These are phyloP conservation scores for Infundibulicybe gibba DNA, from an alignment of 768 basidiomycete species.

Conservation along the genomic window DNA sequence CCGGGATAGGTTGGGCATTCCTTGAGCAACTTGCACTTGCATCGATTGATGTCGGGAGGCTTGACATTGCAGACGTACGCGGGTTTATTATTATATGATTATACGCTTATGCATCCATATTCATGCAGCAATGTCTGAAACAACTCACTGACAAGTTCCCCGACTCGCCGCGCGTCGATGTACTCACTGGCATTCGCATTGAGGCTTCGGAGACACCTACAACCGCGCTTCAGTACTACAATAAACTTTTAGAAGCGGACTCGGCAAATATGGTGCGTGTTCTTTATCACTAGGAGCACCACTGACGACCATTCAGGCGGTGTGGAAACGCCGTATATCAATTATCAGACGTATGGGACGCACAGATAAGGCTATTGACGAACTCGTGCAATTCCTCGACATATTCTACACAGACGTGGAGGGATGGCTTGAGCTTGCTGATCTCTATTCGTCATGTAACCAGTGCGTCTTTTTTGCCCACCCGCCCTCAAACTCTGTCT, in stretches of 20 bases:
- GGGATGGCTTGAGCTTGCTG: constrained; percentile 84
- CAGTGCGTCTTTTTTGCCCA: constrained; percentile 46
- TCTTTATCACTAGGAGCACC: not conserved
- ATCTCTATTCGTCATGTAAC: constrained; percentile 70
- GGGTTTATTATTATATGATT: not conserved
- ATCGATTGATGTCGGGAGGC: constrained; percentile 68
- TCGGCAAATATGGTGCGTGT: constrained; percentile 66
- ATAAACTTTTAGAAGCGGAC: constrained; percentile 60
- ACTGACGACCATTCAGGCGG: constrained; percentile 34
- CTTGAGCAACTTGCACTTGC: constrained; percentile 80
- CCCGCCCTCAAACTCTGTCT: not conserved
- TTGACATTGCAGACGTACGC: constrained; percentile 74
- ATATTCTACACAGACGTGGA: constrained; percentile 87
- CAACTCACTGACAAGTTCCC: constrained; percentile 67
- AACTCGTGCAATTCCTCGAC: constrained; percentile 73
- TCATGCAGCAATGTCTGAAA: constrained; percentile 54
- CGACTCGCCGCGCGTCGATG: constrained; percentile 74
- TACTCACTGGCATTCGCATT: constrained; percentile 73
- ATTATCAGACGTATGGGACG: constrained; percentile 62
- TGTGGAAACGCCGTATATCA: constrained; percentile 82
- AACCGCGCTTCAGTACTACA: constrained; percentile 59
- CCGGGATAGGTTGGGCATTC: constrained; percentile 64
- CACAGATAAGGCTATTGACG: constrained; percentile 62
- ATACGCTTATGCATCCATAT: constrained; percentile 17
- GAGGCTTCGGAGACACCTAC: constrained; percentile 63